These are phyloP conservation scores for Sarocladium kiliense DNA, from an alignment of 2,329 filamentous ascomycete genomes.

Conservation along the genomic window DNA sequence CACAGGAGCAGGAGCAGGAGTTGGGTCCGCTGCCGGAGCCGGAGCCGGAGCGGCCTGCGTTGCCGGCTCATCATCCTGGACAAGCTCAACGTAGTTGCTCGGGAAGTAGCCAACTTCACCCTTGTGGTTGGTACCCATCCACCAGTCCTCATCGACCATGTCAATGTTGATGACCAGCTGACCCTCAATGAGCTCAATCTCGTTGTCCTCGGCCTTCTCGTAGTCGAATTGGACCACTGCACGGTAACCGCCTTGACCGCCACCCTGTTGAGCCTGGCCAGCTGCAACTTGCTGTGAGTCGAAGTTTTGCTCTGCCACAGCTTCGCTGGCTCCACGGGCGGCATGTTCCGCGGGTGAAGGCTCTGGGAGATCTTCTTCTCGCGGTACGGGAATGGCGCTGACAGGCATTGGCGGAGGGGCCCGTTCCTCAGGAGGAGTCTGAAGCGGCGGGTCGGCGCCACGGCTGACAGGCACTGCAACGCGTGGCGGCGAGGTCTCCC, in stretches of 20 bases:
- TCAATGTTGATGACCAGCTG: constrained; percentile 88
- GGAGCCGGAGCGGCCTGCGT: constrained; percentile 23
- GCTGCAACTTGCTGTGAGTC: constrained; percentile 27
- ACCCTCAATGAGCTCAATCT: constrained; percentile 85
- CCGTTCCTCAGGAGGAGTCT: constrained; percentile 45
- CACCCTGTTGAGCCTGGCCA: constrained; percentile 38
- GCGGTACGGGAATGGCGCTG: constrained; percentile 58
- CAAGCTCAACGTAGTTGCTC: constrained; percentile 90
- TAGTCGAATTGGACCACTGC: constrained; percentile 92
- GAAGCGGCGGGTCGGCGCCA: constrained; percentile 46
- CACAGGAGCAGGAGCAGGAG: constrained; percentile 25
- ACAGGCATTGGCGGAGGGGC: constrained; percentile 57
- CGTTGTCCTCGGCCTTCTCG: constrained; percentile 95
- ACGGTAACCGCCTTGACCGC: constrained; percentile 59
- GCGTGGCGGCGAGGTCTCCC: constrained; percentile 70
- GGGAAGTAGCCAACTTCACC: constrained; percentile 92
- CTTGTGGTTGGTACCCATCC: constrained; percentile 83
- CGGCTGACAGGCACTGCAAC: constrained; percentile 81
- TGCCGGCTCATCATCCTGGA: constrained; percentile 52
- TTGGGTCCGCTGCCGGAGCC: constrained; percentile 19
- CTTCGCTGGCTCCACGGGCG: constrained; percentile 53
- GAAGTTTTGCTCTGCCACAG: constrained; percentile 41
- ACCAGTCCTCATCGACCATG: constrained; percentile 98
- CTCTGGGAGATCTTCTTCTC: constrained; percentile 58
- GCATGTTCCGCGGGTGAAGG: constrained; percentile 58